These are phyloP conservation scores for Nicotiana attenuata DNA, from an alignment of 257 asterid genomes.

Conservation along the genomic window DNA sequence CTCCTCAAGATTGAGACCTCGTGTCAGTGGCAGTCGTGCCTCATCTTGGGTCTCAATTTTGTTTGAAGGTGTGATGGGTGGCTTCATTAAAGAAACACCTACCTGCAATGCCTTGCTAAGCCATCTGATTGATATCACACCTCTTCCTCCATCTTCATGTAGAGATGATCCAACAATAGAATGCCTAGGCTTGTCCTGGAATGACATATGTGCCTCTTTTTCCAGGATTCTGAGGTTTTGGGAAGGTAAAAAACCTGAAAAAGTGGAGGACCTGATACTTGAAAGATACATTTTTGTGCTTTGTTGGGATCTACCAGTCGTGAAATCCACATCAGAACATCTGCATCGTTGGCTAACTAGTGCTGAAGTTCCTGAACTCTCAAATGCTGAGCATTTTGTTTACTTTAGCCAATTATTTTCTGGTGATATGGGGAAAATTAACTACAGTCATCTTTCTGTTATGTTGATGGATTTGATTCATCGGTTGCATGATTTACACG, in stretches of 20 bases:
- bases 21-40: constrained; percentile 35
- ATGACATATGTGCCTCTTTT: constrained; percentile 46
- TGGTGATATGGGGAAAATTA: constrained; percentile 29
- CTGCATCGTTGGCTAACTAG: constrained; percentile 33
- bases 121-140: constrained; percentile 77
- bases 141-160: constrained; percentile 59
- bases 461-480: constrained; percentile 56
- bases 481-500: constrained; percentile 43
- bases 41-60: constrained; percentile 68
- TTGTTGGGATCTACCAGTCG: constrained; percentile 78
- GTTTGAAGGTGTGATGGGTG: constrained; percentile 43
- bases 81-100: constrained; percentile 37
- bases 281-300: constrained; percentile 87
- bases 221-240: constrained; percentile 61
- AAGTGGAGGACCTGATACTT: constrained; percentile 65
- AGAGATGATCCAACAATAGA: constrained; percentile 38
- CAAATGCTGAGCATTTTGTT: constrained; percentile 48
- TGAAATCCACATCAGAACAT: constrained; percentile 38
- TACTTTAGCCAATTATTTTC: constrained; percentile 50
- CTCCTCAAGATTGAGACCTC: constrained; percentile 23
- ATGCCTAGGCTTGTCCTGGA: constrained; percentile 51
- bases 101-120: constrained; percentile 44
- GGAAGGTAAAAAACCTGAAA: constrained; percentile 63
- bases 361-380: constrained; percentile 36
- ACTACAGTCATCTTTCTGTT: constrained; percentile 35